Conservation (phyloP, 1,139 yeast species). For the Geotrichum cucujoidarum region DNA sequence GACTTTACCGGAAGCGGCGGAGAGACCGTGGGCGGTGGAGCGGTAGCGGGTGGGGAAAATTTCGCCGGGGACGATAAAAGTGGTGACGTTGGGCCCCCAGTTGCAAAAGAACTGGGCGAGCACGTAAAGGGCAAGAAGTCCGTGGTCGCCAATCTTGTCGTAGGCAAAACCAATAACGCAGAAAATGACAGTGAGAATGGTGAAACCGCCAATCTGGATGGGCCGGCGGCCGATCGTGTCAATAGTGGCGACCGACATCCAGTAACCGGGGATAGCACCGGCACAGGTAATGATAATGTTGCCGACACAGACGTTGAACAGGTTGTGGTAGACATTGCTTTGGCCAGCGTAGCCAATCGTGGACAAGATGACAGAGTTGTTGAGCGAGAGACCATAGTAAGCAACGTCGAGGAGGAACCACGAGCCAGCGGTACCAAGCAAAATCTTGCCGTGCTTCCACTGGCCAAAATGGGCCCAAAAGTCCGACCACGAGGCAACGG, state of each 20-base stretch:
- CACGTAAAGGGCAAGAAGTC: conserved; percentile 60
- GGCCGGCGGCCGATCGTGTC: conserved; percentile 60
- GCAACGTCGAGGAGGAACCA: conserved; percentile 97
- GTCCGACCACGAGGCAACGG: conserved; percentile 44
- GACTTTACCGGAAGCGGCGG: conserved; percentile 92
- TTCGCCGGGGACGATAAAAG: conserved; percentile 95
- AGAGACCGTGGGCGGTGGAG: conserved; percentile 96
- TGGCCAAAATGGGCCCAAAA: conserved; percentile 60
- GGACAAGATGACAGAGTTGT: conserved; percentile 74
- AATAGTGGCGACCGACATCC: conserved; percentile 54
- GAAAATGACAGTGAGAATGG: conserved; percentile 53
- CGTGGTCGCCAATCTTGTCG: conserved; percentile 43
- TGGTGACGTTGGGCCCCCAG: conserved; percentile 88
- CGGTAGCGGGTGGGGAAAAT: conserved; percentile 95
- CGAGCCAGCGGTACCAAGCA: conserved; percentile 91
- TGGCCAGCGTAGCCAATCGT: conserved; percentile 79
- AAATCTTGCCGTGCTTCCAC: conserved; percentile 81
- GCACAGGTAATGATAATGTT: conserved; percentile 59
- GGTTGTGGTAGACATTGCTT: conserved; percentile 58
- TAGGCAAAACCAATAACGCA: conserved; percentile 61
- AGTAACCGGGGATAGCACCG: conserved; percentile 65
- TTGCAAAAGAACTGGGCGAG: conserved; percentile 63
- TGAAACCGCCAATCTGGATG: conserved; percentile 56
- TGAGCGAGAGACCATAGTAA: conserved; percentile 81
- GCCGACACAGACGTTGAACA: conserved; percentile 50